These are phyloP conservation scores for Singerocomus inundabilis DNA, from an alignment of 1,284 basidiomycete species.

Conservation along the genomic window DNA sequence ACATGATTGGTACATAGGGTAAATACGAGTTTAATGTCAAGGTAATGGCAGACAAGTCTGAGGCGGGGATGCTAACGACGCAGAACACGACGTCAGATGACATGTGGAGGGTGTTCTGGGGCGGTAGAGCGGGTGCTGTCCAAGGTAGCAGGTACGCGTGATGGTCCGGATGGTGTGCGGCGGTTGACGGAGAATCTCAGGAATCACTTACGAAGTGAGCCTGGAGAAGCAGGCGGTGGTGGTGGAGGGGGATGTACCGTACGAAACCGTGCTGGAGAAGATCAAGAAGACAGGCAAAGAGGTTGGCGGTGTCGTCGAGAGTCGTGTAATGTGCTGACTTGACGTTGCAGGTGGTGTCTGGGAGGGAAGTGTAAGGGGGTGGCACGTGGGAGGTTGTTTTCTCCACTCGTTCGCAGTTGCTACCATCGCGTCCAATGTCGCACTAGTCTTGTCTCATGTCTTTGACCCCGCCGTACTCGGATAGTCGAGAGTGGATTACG, in stretches of 20 bases:
- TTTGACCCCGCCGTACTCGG: conserved; percentile 43
- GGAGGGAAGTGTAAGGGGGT: background rate
- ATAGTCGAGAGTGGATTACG: conserved; percentile 53
- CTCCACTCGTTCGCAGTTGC: too few species aligned
- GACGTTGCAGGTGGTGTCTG: conserved; percentile 12
- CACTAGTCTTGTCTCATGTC: conserved; percentile 28
- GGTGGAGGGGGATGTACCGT: conserved; percentile 61
- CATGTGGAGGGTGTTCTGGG: conserved; percentile 78
- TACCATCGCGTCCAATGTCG: conserved; percentile 1
- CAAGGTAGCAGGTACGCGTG: conserved; percentile 59
- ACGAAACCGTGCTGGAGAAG: conserved; percentile 67
- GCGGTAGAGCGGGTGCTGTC: conserved; percentile 72
- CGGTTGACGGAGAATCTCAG: conserved; percentile 33
- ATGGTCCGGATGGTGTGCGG: background rate
- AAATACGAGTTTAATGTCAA: conserved; percentile 33
- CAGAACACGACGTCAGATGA: conserved; percentile 58
- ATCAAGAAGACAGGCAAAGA: conserved; percentile 90
- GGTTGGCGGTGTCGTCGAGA: conserved; percentile 36
- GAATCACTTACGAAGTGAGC: conserved; percentile 59
- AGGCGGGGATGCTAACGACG: background rate
- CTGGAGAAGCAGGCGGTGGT: conserved; percentile 71
- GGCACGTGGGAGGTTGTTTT: background rate
- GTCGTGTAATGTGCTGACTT: background rate
- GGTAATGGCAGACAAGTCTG: conserved; percentile 12
- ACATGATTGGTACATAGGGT: conserved; percentile 11